Evolutionary conservation across 805 yeast species (phyloP), one percentile per base, ranked within the genome.

Genomic region (Wickerhamiella occidentalis): DNA sequence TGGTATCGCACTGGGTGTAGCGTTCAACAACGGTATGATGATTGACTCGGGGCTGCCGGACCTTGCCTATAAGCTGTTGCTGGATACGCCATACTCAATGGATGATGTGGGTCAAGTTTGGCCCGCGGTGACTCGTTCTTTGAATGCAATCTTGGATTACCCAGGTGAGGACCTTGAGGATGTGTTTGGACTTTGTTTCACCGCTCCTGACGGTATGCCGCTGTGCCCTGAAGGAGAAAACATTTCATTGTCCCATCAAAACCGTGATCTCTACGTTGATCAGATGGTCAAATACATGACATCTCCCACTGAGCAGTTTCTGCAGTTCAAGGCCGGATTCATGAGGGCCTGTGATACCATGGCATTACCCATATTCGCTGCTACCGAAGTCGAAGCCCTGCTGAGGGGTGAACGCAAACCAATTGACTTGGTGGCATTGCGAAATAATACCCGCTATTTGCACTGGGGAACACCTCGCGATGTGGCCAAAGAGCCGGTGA

Each of bases 1-100:
- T 49, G 98, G 98, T 0, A 84, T 83, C 1, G 80, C 87, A 1
- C 65, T 92, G 37, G 97, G 96, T 0, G 70, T 92, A 56, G 96
- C 97, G 0, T 80, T 92, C 29, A 86, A 85, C 64, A 92, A 90
- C 64, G 83, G 96, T 0, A 82, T 87, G 0, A 86, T 88, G 45
- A 67, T 90, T 42, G 95, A 87, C 61, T 68, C 90, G 49, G 75
- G 75, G 41, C 77, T 90, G 50, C 96, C 97, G 0, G 66, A 68
- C 29, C 83, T 83, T 0, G 64, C 87, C 35, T 92, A 83, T 66
- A 88, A 86, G 65, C 75, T 84, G 52, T 66, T 90, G 36, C 68
- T 85, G 56, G 71, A 70, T 5, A 69, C 74, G 47, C 75, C 74
- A 4, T 66, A 78, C 23, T 71, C 71, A 0, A 64, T 85, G 44